These are phyloP conservation scores for Trametes gibbosa DNA, from an alignment of 768 basidiomycete species.

Conservation along the genomic window DNA sequence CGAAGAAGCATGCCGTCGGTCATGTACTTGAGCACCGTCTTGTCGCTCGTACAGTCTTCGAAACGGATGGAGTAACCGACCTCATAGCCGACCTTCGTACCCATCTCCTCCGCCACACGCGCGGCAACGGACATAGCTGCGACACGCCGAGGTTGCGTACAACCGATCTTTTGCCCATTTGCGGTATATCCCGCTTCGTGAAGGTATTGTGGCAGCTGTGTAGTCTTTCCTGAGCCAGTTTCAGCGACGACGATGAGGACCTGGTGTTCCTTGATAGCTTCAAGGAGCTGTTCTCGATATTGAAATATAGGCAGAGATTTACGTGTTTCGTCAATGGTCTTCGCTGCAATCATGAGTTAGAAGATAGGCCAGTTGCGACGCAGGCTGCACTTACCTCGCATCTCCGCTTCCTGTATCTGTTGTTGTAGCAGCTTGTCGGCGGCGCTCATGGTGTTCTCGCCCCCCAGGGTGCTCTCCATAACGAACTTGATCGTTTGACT, in stretches of 20 bases:
- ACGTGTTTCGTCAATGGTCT: slow-evolving; percentile 89
- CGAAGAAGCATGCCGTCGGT: slow-evolving; percentile 98
- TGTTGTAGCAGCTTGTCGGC: slow-evolving; percentile 82
- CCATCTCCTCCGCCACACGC: slow-evolving; percentile 99
- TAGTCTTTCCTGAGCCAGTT: slow-evolving; percentile 98
- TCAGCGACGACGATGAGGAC: slow-evolving; percentile 97
- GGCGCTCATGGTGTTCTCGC: slow-evolving; percentile 68
- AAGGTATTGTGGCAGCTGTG: slow-evolving; percentile 96
- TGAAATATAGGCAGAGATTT: slow-evolving; percentile 91
- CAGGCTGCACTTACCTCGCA: slow-evolving; percentile 57
- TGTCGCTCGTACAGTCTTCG: slow-evolving; percentile 99
- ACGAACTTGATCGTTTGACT: slow-evolving; percentile 95
- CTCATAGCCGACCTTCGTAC: slow-evolving; percentile 93
- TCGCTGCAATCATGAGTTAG: slow-evolving; percentile 45
- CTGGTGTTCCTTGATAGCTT: slow-evolving; percentile 87
- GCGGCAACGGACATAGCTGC: slow-evolving; percentile 99
- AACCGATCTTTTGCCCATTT: slow-evolving; percentile 85
- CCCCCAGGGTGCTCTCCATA: slow-evolving; percentile 72
- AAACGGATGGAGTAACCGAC: slow-evolving; percentile 99
- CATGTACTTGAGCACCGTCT: slow-evolving; percentile 99
- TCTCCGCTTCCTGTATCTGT: slow-evolving; percentile 90
- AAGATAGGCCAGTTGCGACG: not conserved
- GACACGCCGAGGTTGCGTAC: slow-evolving; percentile 97
- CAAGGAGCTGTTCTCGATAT: slow-evolving; percentile 84
- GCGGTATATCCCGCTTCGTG: slow-evolving; percentile 96